These are phyloP conservation scores for Debaryomyces prosopidis DNA, from an alignment of 805 yeast genomes.

Conservation along the genomic window DNA sequence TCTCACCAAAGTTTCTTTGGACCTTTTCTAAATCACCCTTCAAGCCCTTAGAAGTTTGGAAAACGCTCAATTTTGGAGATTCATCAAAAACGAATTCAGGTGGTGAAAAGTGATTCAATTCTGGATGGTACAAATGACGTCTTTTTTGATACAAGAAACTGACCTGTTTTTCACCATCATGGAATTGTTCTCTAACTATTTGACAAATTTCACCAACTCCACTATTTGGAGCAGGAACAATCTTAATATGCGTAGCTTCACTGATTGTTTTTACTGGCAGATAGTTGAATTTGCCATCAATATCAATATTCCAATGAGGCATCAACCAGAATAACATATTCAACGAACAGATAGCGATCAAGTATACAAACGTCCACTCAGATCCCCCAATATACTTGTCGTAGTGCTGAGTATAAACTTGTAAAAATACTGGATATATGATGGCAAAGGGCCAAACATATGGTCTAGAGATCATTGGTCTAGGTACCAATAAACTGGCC, in stretches of 20 bases:
- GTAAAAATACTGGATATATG: constrained; percentile 71
- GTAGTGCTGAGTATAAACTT: constrained; percentile 66
- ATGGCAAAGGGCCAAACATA: constrained; percentile 81
- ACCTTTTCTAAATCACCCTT: constrained; percentile 50
- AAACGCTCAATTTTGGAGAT: constrained; percentile 53
- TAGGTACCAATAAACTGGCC: constrained; percentile 75
- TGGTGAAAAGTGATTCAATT: constrained; percentile 63
- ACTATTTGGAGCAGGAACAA: constrained; percentile 80
- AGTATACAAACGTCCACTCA: constrained; percentile 94
- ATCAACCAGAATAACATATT: constrained; percentile 79
- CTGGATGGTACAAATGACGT: constrained; percentile 70
- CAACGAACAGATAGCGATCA: constrained; percentile 69
- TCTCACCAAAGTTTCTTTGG: constrained; percentile 71
- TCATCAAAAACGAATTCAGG: constrained; percentile 76
- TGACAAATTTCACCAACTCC: constrained; percentile 82
- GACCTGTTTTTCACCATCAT: constrained; percentile 59
- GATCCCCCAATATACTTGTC: constrained; percentile 82
- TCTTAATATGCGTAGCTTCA: constrained; percentile 71
- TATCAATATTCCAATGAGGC: constrained; percentile 89
- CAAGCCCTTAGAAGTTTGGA: constrained; percentile 59
- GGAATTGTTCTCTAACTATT: constrained; percentile 54
- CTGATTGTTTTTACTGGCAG: constrained; percentile 47
- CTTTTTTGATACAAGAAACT: constrained; percentile 90
- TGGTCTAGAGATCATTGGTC: constrained; percentile 60
- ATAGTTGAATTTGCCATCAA: constrained; percentile 73